Evolutionary conservation across 768 basidiomycete species (phyloP), one percentile per base, ranked within the genome.

Genomic region (Lactarius vividus): DNA sequence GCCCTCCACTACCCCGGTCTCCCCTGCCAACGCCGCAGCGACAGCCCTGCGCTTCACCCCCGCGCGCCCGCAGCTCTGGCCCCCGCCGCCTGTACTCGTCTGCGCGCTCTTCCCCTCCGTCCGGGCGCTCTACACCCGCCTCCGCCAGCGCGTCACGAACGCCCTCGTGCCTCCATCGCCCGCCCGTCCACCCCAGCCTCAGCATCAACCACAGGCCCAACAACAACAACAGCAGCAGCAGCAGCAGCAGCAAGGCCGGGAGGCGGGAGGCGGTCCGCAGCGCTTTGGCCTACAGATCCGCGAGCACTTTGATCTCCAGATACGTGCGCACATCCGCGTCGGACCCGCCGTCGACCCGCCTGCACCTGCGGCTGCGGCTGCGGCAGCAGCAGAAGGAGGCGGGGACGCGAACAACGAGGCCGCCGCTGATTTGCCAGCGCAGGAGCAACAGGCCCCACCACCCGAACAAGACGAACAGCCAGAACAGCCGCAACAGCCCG

Each of bases 1-100:
- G 76, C 69, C 76, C 9, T 63, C 71, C 37, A 65, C 72, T 3
- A 59, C 61, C 18, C 74, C 79, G 5, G 37, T 15, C 37, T 39
- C 37, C 37, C 3, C 37, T 15, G 3, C 37, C 11, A 35, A 13
- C 54, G 66, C 75, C 11, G n/a, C 20, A 3, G 11, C 37, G 15
- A 23, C 31, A 1, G 16, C 46, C 2, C 0, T 53, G 15, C 29
- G 37, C 7, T 2, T 42, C 55, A 10, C 20, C 8, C 39, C 57
- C n/a, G 62, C 61, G 7, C 70, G 70, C 4, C 39, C 72, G 18
- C 33, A 74, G 31, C 60, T 64, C 56, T 79, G 77, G 77, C 78
- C 78, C 3, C 78, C 78, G 1, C 72, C 73, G 0, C 78, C 78
- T 0, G 46, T 72, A 20, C 72, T 77, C 67, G 66, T 71, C 5